Evolutionary conservation across 1,284 basidiomycete species (phyloP), one percentile per base, ranked within the genome.

Genomic region (Ustilago curta): DNA sequence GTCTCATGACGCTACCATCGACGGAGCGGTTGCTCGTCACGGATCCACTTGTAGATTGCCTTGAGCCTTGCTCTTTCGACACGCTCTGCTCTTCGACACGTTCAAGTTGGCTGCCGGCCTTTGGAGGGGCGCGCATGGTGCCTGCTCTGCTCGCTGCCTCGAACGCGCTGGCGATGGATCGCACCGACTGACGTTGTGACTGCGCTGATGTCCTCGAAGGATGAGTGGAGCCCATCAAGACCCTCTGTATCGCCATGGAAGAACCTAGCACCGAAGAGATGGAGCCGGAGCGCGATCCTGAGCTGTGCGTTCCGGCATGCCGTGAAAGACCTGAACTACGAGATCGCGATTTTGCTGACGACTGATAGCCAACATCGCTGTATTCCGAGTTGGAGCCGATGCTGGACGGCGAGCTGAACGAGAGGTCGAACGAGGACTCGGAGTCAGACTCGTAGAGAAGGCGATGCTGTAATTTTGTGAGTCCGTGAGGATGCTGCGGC

Each of bases 401-500:
- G 35, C 66, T 69, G 44, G 70, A 73, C 5, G 60, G 61, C n/a
- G 70, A 68, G 58, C 62, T 65, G 56, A 74, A 74, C 29, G 61
- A 39, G 25, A 62, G 39, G 23, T 74, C 70, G 44, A 60, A 60
- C 16, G 70, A 72, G 0, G 57, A 63, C 39, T 72, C 71, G n/a
- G 71, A 69, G 18, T 74, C 71, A 8, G 71, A 64, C 21, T 74
- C 71, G 59, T 74, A 74, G 53, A 74, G 66, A n/a, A 73, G 66
- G n/a, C 71, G 71, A 35, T 74, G 66, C 40, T 74, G 71, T 11
- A 74, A 40, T 39, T 66, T 69, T 55, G 62, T 69, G 55, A 74
- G 66, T 19, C 59, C 62, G 5, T 60, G 67, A 3, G 70, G 62
- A 42, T 62, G 70, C 50, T 59, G 70, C 53, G 60, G 59, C 14